Evolutionary conservation across 169 alveolate species (phyloP).

Genomic region (Plasmodium ovale): DNA sequence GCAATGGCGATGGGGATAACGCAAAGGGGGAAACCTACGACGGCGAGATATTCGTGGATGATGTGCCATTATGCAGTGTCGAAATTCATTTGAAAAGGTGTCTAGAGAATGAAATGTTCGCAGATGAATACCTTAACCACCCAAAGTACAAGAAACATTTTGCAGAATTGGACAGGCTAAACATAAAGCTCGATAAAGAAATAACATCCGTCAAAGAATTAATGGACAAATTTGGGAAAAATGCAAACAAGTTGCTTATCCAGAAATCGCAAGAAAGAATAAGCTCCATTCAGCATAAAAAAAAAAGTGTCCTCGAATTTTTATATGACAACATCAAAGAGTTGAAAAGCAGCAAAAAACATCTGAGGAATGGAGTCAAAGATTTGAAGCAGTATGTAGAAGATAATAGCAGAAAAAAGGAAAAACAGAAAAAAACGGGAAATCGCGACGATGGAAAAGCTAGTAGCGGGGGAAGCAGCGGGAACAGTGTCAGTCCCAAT

Average conservation of each 20-base stretch:
- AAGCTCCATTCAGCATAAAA: slow-evolving; percentile 28
- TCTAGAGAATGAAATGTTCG: slow-evolving; percentile 33
- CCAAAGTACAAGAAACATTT: slow-evolving; percentile 31
- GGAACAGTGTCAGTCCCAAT: background rate
- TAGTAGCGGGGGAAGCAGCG: background rate
- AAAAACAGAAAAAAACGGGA: background rate
- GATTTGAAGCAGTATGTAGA: slow-evolving; percentile 18
- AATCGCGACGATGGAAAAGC: background rate
- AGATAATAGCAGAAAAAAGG: background rate
- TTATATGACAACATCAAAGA: slow-evolving; percentile 67
- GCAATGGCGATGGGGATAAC: background rate
- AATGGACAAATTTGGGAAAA: slow-evolving; percentile 61
- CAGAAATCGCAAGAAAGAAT: slow-evolving; percentile 71
- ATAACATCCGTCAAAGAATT: slow-evolving; percentile 22
- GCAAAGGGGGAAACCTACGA: background rate
- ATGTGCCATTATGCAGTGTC: slow-evolving; percentile 27
- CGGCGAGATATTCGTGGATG: slow-evolving; percentile 27
- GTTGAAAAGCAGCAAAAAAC: slow-evolving; percentile 5
- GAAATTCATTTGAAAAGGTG: slow-evolving; percentile 64
- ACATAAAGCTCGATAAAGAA: slow-evolving; percentile 52
- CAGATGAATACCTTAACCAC: slow-evolving; percentile 30
- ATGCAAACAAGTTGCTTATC: slow-evolving; percentile 34
- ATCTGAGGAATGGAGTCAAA: background rate
- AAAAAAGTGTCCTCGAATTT: slow-evolving; percentile 12
- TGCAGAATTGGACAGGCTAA: slow-evolving; percentile 24